Evolutionary conservation across 176 grass and related monocot species (phyloP).

Genomic region (Microstegium vimineum): DNA sequence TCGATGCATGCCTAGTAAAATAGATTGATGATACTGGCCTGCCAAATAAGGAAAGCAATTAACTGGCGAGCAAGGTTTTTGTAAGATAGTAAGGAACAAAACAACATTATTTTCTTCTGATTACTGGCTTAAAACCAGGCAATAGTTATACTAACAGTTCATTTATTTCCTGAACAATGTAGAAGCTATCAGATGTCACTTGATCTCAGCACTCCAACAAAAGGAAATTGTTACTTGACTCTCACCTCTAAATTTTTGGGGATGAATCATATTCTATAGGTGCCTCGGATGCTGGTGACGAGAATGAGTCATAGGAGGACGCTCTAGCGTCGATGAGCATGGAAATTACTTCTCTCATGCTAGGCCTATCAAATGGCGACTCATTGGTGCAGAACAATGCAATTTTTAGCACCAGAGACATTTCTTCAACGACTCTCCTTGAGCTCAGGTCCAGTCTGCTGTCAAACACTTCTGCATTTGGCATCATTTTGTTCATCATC

Average conservation of each 20-base stretch:
- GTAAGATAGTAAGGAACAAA: background rate
- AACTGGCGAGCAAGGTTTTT: background rate
- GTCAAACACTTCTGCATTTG: slow-evolving; percentile 62
- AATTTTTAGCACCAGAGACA: slow-evolving; percentile 85
- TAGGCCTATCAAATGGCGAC: slow-evolving; percentile 82
- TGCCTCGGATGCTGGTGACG: slow-evolving; percentile 54
- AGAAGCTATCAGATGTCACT: background rate
- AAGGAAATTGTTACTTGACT: background rate
- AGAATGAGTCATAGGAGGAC: slow-evolving; percentile 46
- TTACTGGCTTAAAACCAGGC: background rate
- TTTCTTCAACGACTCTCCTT: slow-evolving; percentile 60
- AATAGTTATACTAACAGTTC: background rate
- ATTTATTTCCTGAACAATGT: background rate
- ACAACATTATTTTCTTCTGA: background rate
- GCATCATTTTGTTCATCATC: slow-evolving; percentile 38
- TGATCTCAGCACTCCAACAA: background rate
- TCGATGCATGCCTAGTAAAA: slow-evolving; percentile 5
- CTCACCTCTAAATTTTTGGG: slow-evolving; percentile 34
- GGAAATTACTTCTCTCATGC: slow-evolving; percentile 90
- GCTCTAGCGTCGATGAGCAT: slow-evolving; percentile 82
- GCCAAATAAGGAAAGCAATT: background rate
- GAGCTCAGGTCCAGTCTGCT: slow-evolving; percentile 55
- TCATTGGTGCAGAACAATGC: slow-evolving; percentile 91
- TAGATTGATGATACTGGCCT: slow-evolving; percentile 5
- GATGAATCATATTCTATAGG: slow-evolving; percentile 26